phyloP scores from a whole-genome alignment of 139 green algal genomes.

The Chlorella sorokiniana region DNA sequence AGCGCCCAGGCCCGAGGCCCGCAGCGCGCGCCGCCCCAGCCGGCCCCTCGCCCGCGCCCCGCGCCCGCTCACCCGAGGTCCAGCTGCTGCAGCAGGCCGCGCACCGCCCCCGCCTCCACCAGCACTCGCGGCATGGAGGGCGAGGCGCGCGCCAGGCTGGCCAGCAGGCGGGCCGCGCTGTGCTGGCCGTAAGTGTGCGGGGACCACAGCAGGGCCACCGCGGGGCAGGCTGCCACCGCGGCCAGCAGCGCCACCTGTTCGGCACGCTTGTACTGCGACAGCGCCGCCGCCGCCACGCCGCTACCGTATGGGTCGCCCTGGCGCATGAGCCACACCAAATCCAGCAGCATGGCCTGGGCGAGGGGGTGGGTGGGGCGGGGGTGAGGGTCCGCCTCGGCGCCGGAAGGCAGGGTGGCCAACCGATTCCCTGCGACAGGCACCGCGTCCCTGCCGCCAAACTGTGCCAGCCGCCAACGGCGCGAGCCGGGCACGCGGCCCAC shows the following conservation, averaged over 20 bases:
- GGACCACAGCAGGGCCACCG: slow-evolving; percentile 3
- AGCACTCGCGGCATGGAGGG: slow-evolving; percentile 1
- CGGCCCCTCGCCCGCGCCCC: no score
- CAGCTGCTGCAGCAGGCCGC: slow-evolving; percentile 16
- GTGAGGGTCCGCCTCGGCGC: not conserved
- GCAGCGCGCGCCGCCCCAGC: not conserved
- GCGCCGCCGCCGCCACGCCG: slow-evolving; percentile 33
- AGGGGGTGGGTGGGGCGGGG: not conserved
- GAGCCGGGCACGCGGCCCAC: not conserved
- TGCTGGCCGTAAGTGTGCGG: slow-evolving; percentile 23
- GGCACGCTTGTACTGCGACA: not conserved
- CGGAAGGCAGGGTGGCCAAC: not conserved
- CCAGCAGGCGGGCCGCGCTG: slow-evolving; percentile 15
- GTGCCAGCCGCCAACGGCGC: no score
- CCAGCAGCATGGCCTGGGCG: slow-evolving; percentile 5
- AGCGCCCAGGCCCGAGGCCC: not conserved
- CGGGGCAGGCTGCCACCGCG: not conserved
- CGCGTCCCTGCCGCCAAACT: no score
- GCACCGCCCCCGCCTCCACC: slow-evolving; percentile 10
- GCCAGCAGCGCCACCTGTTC: slow-evolving; percentile 4
- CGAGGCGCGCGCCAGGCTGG: not conserved
- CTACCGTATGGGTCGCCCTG: slow-evolving; percentile 25
- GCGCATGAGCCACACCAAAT: slow-evolving; percentile 39
- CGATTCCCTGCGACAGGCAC: not conserved
- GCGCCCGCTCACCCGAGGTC: not conserved